Percentiles rank a stretch among this genome's conserved stretches.
Conservation (phyloP, 75 land plant species). For the Picea glauca region DNA sequence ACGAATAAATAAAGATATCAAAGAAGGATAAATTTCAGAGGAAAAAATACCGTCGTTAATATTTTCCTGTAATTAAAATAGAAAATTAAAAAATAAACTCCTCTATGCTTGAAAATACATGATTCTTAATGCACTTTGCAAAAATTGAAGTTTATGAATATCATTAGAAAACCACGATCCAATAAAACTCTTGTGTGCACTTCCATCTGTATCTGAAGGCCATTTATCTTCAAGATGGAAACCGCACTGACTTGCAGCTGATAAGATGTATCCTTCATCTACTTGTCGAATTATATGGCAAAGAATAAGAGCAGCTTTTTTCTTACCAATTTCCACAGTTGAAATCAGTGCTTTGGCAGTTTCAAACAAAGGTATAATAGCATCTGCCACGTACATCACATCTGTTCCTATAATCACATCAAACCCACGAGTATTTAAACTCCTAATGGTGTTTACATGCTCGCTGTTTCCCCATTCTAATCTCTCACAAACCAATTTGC, state of each 20-base stretch:
- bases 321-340: slow-evolving; percentile 1
- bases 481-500: slow-evolving; percentile 32
- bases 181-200: slow-evolving; percentile 25
- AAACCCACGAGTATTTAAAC: slow-evolving; percentile 44
- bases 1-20: not conserved
- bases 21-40: not conserved
- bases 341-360: slow-evolving; percentile 71
- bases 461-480: slow-evolving; percentile 84
- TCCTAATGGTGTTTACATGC: slow-evolving; percentile 48
- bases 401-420: slow-evolving; percentile 89
- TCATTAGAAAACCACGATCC: slow-evolving; percentile 38
- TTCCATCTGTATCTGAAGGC: slow-evolving; percentile 21
- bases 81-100: not conserved
- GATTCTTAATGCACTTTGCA: slow-evolving; percentile 36
- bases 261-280: slow-evolving; percentile 62
- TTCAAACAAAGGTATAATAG: slow-evolving; percentile 71
- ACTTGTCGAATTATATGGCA: slow-evolving; percentile 77
- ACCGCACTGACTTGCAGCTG: slow-evolving; percentile 54
- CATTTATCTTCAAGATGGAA: slow-evolving; percentile 65
- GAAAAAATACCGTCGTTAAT: not conserved
- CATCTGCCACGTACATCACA: slow-evolving; percentile 73
- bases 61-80: not conserved
- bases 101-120: slow-evolving; percentile 40
- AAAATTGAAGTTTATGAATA: slow-evolving; percentile 5
- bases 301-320: slow-evolving; percentile 51